Evolutionary conservation across 78 protist genomes (phyloP).

Genomic region (Planoprotostelium fungivorum): DNA sequence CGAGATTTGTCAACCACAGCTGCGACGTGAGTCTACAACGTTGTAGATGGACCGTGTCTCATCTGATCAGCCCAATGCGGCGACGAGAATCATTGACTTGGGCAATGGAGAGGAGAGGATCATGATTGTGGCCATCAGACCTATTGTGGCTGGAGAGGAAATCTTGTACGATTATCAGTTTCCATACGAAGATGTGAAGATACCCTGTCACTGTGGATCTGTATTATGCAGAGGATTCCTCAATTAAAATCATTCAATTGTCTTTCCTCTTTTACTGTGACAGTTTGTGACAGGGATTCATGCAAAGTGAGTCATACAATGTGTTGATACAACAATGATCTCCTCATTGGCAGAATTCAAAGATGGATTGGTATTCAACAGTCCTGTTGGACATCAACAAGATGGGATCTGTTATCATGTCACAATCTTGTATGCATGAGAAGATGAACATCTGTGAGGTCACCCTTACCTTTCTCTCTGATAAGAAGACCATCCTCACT

Average conservation of each 20-base stretch:
- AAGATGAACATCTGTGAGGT: too few relatives aligned
- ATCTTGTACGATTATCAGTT: constrained; percentile 73
- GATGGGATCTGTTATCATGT: too few relatives aligned
- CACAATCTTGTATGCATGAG: too few relatives aligned
- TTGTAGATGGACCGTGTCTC: background rate
- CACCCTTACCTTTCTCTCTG: too few relatives aligned
- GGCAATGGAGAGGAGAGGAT: constrained; percentile 36
- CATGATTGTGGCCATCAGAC: constrained; percentile 39
- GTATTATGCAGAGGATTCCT: constrained; percentile 6
- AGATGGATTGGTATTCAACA: too few relatives aligned
- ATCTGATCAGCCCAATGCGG: constrained; percentile 72
- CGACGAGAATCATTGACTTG: constrained; percentile 34
- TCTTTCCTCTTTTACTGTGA: background rate
- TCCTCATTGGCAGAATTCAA: too few relatives aligned
- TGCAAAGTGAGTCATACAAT: too few relatives aligned
- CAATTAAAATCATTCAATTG: background rate
- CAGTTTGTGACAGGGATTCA: too few relatives aligned
- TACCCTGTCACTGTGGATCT: background rate
- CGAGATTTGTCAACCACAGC: constrained; percentile 93
- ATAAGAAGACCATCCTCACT: too few relatives aligned
- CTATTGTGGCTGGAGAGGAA: constrained; percentile 65
- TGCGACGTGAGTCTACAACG: constrained; percentile 53
- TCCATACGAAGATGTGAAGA: constrained; percentile 28
- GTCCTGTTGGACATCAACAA: too few relatives aligned
- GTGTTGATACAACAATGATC: too few relatives aligned